Conservation (phyloP, 78 protist genomes). For the Speleostelium caveatum region DNA sequence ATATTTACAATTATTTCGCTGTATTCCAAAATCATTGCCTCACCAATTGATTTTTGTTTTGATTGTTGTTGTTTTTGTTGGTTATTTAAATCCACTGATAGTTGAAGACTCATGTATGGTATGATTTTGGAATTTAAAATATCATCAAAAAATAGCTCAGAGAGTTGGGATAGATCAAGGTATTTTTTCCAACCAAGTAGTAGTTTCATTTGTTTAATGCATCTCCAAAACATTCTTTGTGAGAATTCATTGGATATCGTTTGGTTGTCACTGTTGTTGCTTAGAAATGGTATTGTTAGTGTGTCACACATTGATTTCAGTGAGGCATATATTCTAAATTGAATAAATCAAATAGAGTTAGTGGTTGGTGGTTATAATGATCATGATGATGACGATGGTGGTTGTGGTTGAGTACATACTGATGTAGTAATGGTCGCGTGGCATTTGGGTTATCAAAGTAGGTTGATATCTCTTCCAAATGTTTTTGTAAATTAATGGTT, state of each 20-base stretch:
- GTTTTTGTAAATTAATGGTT: slow-evolving; percentile 3
- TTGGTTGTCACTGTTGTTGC: too few relatives aligned
- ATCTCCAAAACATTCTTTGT: neutral
- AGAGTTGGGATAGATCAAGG: neutral
- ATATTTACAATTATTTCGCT: too few relatives aligned
- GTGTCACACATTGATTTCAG: too few relatives aligned
- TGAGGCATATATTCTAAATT: too few relatives aligned
- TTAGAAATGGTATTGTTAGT: too few relatives aligned
- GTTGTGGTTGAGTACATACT: neutral
- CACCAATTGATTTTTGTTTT: too few relatives aligned
- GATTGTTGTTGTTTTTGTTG: neutral
- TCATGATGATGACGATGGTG: neutral
- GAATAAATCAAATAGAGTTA: too few relatives aligned
- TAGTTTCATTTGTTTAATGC: neutral
- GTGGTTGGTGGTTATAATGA: too few relatives aligned
- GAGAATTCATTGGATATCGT: too few relatives aligned
- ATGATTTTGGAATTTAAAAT: neutral
- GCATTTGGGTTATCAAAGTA: slow-evolving; percentile 1
- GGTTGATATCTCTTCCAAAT: slow-evolving; percentile 26
- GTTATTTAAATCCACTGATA: too few relatives aligned
- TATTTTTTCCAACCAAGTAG: neutral
- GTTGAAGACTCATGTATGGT: slow-evolving; percentile 5
- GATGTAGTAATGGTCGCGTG: neutral
- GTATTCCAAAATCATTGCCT: too few relatives aligned
- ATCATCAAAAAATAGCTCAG: neutral